phyloP scores from a whole-genome alignment of 495 filamentous ascomycete genomes.

The Jackrogersella multiformis region DNA sequence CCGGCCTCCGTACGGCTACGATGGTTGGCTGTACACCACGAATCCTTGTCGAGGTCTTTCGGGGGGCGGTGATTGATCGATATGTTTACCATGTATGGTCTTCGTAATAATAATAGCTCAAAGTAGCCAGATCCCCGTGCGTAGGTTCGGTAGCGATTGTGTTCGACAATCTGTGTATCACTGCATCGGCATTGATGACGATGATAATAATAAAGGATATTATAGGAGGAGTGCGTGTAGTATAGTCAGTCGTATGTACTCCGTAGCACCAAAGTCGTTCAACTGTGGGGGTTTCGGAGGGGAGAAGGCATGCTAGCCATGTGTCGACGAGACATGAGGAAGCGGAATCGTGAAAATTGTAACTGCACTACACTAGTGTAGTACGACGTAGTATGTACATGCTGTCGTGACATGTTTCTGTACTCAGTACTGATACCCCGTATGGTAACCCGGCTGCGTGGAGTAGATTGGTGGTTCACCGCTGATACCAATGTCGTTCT shows the following conservation, averaged over 20 bases:
- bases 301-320: slow-evolving; percentile 30
- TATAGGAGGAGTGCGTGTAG: slow-evolving; percentile 23
- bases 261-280: slow-evolving; percentile 29
- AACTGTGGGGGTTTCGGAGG: slow-evolving; percentile 29
- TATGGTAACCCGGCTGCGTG: slow-evolving; percentile 28
- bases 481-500: slow-evolving; percentile 38
- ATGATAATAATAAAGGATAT: slow-evolving; percentile 34
- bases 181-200: slow-evolving; percentile 36
- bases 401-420: slow-evolving; percentile 11
- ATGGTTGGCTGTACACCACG: slow-evolving; percentile 35
- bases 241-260: slow-evolving; percentile 18
- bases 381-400: slow-evolving; percentile 18
- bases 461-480: slow-evolving; percentile 40
- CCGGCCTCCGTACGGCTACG: slow-evolving; percentile 11
- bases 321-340: slow-evolving; percentile 40
- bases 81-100: slow-evolving; percentile 24
- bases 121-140: slow-evolving; percentile 22
- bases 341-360: slow-evolving; percentile 8
- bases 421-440: slow-evolving; percentile 24
- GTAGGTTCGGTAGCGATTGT: slow-evolving; percentile 37
- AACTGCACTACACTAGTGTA: no score
- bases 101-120: slow-evolving; percentile 37
- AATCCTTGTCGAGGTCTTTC: slow-evolving; percentile 28
- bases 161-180: slow-evolving; percentile 43
- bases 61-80: slow-evolving; percentile 33